Evolutionary conservation across 768 basidiomycete species (phyloP), one percentile per base, ranked within the genome.

Genomic region (Lactifluus hygrophoroides): DNA sequence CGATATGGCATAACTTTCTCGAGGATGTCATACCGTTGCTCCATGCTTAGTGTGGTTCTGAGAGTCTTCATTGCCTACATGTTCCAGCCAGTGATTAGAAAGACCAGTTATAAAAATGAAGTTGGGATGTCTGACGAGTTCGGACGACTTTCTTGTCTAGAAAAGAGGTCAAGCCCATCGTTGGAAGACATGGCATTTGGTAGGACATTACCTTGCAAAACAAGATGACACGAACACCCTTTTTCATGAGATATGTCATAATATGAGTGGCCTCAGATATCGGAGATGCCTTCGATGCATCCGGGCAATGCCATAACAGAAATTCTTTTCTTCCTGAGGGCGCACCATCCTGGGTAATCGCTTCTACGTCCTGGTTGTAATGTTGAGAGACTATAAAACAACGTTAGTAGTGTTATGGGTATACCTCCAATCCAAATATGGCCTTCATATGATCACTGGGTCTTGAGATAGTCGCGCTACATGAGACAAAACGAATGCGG

Each of bases 381-480:
- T 19, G 32, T 17, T 28, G n/a, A 48, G 19, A 23, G 34, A 16
- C 25, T 38, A 11, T 21, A 19, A 13, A 34, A 13, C 13, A 14
- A 19, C 3, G 55, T 11, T 16, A 21, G 35, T 14, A 11, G 34
- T 28, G 13, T 16, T 9, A 45, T n/a, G 16, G 28, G 44, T 69
- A 51, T 11, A 76, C 71, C 32, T 80, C 73, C 5, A 93, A 71
- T 21, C 86, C 86, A 64, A 90, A 88, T 44, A 95, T 78, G 35
- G 76, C 79, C 58, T 74, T 75, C 90, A 94, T 93, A 64, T 93
- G 88, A 54, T 78, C 71, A 37, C 72, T 70, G 6, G 92, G 90
- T 60, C 90, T 86, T 5, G 83, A 75, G 44, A 95, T 85, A 0
- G 92, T 95, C 35, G 92, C 92, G 60, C 88, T 92, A 67, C 92